Conservation (phyloP, 768 basidiomycete genomes). For the Aureoboletus auriporus region DNA sequence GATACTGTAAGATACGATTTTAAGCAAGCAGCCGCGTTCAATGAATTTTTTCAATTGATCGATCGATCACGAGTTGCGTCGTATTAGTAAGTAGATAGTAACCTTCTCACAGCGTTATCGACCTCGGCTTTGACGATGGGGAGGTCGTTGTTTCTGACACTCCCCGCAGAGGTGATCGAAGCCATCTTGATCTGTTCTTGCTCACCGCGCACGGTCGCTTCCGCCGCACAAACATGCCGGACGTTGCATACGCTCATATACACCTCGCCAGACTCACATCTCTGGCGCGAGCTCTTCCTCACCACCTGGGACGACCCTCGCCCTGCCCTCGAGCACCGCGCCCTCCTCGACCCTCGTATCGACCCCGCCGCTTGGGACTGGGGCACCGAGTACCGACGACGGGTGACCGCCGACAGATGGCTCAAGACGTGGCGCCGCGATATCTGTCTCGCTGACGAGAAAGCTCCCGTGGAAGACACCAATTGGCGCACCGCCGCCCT, state of each 20-base stretch:
- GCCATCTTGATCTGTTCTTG: conserved; percentile 28
- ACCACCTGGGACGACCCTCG: conserved; percentile 49
- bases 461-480: background rate
- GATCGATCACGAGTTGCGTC: too few species aligned
- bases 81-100: too few species aligned
- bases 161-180: conserved; percentile 42
- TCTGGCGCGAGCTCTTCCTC: conserved; percentile 50
- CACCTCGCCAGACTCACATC: conserved; percentile 29
- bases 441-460: conserved; percentile 3
- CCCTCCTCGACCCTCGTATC: conserved; percentile 22
- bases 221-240: conserved; percentile 35
- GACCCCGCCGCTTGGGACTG: conserved; percentile 18
- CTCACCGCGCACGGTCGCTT: conserved; percentile 32
- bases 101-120: conserved; percentile 1
- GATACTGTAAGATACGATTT: too few species aligned
- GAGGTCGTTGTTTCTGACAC: conserved; percentile 6
- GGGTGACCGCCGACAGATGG: conserved; percentile 18
- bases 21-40: too few species aligned
- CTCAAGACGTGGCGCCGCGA: conserved; percentile 23
- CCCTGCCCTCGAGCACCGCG: conserved; percentile 25
- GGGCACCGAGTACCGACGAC: conserved; percentile 22
- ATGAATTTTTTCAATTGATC: too few species aligned
- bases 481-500: conserved; percentile 4
- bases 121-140: background rate
- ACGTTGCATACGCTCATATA: conserved; percentile 36